Evolutionary conservation across 768 basidiomycete genomes (phyloP), one percentile per base, ranked within the genome.

Genomic region (Pulveroboletus frians): DNA sequence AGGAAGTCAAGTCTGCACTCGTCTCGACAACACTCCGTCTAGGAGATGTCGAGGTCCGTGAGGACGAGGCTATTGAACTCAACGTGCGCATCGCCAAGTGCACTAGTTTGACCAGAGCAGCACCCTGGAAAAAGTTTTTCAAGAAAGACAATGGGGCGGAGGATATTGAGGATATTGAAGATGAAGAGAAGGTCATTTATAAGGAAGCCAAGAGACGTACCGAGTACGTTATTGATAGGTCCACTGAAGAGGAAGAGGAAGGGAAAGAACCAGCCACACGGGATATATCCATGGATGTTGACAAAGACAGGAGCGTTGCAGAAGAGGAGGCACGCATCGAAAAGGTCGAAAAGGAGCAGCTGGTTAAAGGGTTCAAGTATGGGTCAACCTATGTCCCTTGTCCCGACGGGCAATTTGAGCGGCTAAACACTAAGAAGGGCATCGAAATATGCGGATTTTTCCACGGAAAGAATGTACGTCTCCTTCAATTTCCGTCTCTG

Each of bases 401-500:
- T 67, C 87, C 89, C 2, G 89, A 91, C 44, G 89, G 83, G n/a
- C 82, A 84, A 46, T 95, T 92, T 58, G 79, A 80, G 27, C 77
- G 73, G 53, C 70, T 96, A 34, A 69, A 72, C n/a, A 88, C 92
- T 1, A 77, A 71, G 61, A 85, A 84, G 59, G 95, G 95, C 0
- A 85, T 98, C 40, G 90, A 95, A 43, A 80, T 98, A 37, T 80
- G 86, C 58, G 87, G 84, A 0, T 96, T 97, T 72, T 86, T 96
- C 65, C 76, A 71, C 4, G 65, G 62, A 21, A 76, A 77, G 47
- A 83, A 85, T 53, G 92, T 92, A 56, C 20, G 74, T 56, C 34
- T 31, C 20, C 18, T 18, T 43, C 18, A 34, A 39, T 17, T 15
- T 50, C 20, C 20, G 18, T 42, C 20, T 34, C 18, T 15, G 34